Conservation (phyloP, 305 asterid genomes). For the Solanum hybrid region DNA sequence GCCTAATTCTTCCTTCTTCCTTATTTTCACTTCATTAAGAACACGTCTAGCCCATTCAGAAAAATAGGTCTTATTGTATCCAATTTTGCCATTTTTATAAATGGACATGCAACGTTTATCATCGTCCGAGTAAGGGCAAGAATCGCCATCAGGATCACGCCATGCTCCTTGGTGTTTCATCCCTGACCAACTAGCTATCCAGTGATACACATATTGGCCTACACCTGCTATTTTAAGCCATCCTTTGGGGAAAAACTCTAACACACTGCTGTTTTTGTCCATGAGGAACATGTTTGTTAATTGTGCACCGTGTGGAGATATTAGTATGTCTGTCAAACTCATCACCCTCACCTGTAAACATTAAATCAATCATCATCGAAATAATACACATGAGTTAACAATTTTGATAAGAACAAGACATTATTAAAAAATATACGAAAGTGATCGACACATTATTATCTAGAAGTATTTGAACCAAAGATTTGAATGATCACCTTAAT, state of each 20-base stretch:
- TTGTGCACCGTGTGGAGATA: constrained; percentile 76
- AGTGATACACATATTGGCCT: constrained; percentile 62
- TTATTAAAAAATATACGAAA: no score
- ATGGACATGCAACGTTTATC: constrained; percentile 54
- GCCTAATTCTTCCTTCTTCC: constrained; percentile 21
- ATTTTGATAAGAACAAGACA: not conserved
- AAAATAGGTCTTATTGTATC: constrained; percentile 38
- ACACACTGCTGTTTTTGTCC: constrained; percentile 58
- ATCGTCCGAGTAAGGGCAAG: constrained; percentile 36
- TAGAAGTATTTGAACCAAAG: no score
- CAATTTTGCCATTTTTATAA: constrained; percentile 45
- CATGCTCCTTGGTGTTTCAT: constrained; percentile 74
- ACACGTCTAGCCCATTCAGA: constrained; percentile 39
- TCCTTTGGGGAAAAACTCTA: constrained; percentile 73
- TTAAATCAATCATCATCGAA: not conserved
- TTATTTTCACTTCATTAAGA: constrained; percentile 24
- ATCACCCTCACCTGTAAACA: constrained; percentile 44
- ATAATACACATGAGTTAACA: not conserved
- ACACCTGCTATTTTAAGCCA: constrained; percentile 69
- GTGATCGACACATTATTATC: no score
- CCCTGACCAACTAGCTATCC: constrained; percentile 73
- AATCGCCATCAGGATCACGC: constrained; percentile 45
- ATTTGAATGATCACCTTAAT: no score
- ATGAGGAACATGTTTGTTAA: constrained; percentile 56
- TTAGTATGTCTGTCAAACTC: constrained; percentile 47